Conservation (phyloP, 176 grass and related monocot genomes). For the Raddia distichophylla region DNA sequence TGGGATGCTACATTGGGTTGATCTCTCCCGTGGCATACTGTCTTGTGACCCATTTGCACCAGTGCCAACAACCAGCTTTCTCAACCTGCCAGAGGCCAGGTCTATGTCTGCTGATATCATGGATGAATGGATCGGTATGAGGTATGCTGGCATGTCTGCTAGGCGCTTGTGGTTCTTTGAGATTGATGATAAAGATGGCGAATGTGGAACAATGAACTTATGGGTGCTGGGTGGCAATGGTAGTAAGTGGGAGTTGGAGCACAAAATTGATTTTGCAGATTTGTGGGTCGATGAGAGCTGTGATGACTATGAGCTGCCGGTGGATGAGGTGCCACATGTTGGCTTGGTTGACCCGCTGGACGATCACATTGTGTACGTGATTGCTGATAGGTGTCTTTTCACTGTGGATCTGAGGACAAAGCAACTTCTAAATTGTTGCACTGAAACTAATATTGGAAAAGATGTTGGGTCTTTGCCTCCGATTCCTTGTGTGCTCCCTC, state of each 20-base stretch:
- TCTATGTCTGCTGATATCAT: background rate
- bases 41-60: background rate
- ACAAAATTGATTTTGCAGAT: background rate
- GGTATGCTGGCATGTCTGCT: too few species aligned
- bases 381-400: too few species aligned
- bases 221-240: background rate
- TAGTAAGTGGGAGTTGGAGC: constrained; percentile 1
- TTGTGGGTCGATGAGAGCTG: background rate
- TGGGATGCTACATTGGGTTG: background rate
- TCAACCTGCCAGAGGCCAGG: background rate
- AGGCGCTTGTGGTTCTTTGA: background rate
- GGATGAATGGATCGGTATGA: too few species aligned
- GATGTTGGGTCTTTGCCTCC: too few species aligned
- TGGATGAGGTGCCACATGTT: too few species aligned
- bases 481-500: too few species aligned
- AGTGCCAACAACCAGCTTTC: background rate
- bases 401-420: too few species aligned
- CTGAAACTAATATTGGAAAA: too few species aligned
- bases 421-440: too few species aligned
- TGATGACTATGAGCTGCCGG: background rate
- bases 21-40: background rate
- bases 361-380: too few species aligned
- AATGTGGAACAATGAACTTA: background rate
- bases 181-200: background rate
- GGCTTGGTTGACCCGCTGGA: too few species aligned